These are phyloP conservation scores for Elongisporangium undulatum DNA, from an alignment of 352 stramenopile species.

Conservation along the genomic window DNA sequence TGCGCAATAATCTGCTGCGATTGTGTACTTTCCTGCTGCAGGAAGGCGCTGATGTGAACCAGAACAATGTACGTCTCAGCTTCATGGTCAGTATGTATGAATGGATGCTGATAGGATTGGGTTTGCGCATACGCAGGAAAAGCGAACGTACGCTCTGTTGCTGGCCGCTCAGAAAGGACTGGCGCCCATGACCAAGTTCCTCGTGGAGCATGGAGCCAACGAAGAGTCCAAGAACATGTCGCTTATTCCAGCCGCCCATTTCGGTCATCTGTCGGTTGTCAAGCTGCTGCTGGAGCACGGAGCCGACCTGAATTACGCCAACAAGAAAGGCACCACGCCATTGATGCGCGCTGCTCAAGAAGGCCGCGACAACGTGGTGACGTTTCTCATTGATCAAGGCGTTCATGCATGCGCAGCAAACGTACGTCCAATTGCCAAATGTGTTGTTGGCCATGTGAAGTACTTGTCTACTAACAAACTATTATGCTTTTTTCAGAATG, in stretches of 20 bases:
- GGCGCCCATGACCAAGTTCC: slow-evolving; percentile 60
- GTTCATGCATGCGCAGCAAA: slow-evolving; percentile 73
- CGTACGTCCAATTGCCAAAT: slow-evolving; percentile 18
- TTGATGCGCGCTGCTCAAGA: slow-evolving; percentile 86
- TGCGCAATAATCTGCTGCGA: slow-evolving; percentile 52
- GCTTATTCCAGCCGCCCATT: slow-evolving; percentile 80
- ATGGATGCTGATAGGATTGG: slow-evolving; percentile 1
- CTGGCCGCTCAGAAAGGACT: slow-evolving; percentile 82
- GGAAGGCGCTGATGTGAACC: slow-evolving; percentile 77
- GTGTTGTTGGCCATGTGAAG: no score
- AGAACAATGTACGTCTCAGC: slow-evolving; percentile 53
- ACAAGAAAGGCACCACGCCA: slow-evolving; percentile 85
- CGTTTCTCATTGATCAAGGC: slow-evolving; percentile 67
- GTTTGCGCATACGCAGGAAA: slow-evolving; percentile 46
- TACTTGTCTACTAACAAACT: no score
- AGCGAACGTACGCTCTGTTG: slow-evolving; percentile 72
- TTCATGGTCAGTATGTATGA: background rate
- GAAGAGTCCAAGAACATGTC: slow-evolving; percentile 84
- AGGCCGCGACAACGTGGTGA: slow-evolving; percentile 71
- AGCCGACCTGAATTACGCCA: slow-evolving; percentile 78
- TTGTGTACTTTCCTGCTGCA: slow-evolving; percentile 63
- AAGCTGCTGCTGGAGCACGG: slow-evolving; percentile 62
- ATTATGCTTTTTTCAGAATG: no score
- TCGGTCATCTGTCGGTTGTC: slow-evolving; percentile 74
- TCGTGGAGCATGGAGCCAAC: slow-evolving; percentile 62